Base-by-base conservation (phyloP, 2,329 filamentous ascomycete species). In the Peltaster fructicola region DNA sequence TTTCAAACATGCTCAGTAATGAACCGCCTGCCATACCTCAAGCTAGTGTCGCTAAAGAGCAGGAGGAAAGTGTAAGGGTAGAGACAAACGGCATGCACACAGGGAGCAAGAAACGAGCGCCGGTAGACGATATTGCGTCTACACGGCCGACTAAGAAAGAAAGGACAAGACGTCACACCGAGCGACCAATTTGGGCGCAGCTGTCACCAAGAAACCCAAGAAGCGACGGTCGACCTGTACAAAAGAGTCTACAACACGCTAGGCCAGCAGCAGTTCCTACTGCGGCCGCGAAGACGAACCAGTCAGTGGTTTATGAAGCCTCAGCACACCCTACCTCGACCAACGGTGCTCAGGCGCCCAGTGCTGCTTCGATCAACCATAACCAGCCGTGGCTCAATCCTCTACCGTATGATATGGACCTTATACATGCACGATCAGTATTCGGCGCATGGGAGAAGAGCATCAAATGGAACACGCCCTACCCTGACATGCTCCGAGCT, bases 131-230 rank as follows among this genome's bases (percentile, higher is more conserved):
- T 4, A 23, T 31, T 7, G 28, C 32, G 4, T 31, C 30, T 7
- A 36, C 37, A 17, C 36, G 32, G 10, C 41, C 44, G 13, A 24
- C 30, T 6, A 51, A 51, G 30, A 40, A 37, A 17, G 38, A 33
- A 15, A 40, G 32, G 32, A 24, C 30, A 24, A 32, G 38, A 8
- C 43, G 43, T 26, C 45, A 47, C 25, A 35, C 27, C 7, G 32
- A 44, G 18, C 38, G 42, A 17, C 47, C 47, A 1, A 30, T 40
- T 7, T 51, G 47, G 47, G 47, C 47, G 5, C 31, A 39, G n/a
- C 36, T 47, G 6, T 27, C 33, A 14, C 33, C 25, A 8, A 26
- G 26, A 14, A 50, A 51, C 29, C 47, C 46, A 9, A 32, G 30
- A 2, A 37, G 23, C 20, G 25, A 36, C n/a, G n/a, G n/a, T n/a